A percentile compares a stretch with the other conserved stretches of the same genome.
These are phyloP conservation scores for Sugiyamaella paludigena DNA, from an alignment of 1,139 yeast genomes.

Conservation along the genomic window DNA sequence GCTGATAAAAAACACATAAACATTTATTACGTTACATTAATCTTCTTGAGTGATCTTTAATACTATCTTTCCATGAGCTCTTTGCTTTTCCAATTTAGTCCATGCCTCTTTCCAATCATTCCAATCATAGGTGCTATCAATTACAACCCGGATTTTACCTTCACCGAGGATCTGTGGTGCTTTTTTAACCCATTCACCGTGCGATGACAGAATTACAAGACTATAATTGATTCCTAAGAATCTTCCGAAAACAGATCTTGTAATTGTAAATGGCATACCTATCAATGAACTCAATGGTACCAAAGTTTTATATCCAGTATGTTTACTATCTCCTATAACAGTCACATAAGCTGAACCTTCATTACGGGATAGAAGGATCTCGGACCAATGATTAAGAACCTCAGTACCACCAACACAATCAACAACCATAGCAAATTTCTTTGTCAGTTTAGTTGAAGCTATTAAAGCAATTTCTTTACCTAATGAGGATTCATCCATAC, in stretches of 20 bases:
- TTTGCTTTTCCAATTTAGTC: constrained; percentile 45
- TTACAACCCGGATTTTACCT: constrained; percentile 42
- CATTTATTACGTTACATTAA: too few species aligned
- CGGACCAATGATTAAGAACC: constrained; percentile 28
- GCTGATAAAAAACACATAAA: too few species aligned
- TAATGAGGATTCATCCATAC: too few species aligned
- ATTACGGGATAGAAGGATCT: constrained; percentile 43
- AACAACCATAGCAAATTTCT: constrained; percentile 43
- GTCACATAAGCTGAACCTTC: constrained; percentile 49
- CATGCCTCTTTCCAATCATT: constrained; percentile 52
- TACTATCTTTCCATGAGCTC: constrained; percentile 64
- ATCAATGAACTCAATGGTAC: constrained; percentile 21
- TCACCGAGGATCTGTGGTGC: constrained; percentile 36
- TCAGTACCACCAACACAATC: constrained; percentile 52
- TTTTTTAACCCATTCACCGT: constrained; percentile 29
- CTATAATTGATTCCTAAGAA: constrained; percentile 35
- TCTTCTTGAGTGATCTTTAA: too few species aligned
- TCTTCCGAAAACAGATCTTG: constrained; percentile 31
- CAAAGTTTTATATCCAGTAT: constrained; percentile 24
- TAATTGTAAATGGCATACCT: constrained; percentile 32
- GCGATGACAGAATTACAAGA: constrained; percentile 20
- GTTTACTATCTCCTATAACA: constrained; percentile 50
- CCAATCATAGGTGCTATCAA: constrained; percentile 55
- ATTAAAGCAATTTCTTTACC: constrained; percentile 34
- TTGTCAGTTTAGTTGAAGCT: constrained; percentile 14